Conservation (phyloP, 179 eudicot species). For the Vitellaria paradoxa region DNA sequence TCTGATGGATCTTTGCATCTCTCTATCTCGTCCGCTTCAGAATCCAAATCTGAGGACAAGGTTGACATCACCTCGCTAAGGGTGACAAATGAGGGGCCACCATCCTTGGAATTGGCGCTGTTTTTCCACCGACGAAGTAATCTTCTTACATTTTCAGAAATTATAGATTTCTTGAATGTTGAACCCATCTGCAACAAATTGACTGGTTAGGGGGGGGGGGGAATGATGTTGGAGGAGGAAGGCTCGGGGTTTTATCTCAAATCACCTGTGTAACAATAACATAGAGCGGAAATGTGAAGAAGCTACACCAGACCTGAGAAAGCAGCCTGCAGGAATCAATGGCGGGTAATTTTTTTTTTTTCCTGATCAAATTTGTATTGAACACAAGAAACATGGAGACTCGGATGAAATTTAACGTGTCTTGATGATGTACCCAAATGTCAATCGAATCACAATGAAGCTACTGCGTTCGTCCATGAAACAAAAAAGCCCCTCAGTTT, state of each 20-base stretch:
- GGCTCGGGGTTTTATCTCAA: not conserved
- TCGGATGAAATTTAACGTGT: not conserved
- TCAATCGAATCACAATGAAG: constrained; percentile 48
- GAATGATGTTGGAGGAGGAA: not conserved
- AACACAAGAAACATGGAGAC: too few species aligned
- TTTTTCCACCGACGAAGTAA: constrained; percentile 62
- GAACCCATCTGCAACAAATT: constrained; percentile 61
- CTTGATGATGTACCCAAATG: constrained; percentile 56
- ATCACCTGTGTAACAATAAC: constrained; percentile 65
- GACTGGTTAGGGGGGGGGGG: not conserved
- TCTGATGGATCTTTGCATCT: too few species aligned
- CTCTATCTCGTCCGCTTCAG: constrained; percentile 16
- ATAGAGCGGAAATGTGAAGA: constrained; percentile 73
- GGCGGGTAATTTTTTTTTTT: too few species aligned
- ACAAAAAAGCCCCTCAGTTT: constrained; percentile 51
- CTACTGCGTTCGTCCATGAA: constrained; percentile 37
- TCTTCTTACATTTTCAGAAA: constrained; percentile 48
- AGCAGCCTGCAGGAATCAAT: constrained; percentile 39
- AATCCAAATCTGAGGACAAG: constrained; percentile 18
- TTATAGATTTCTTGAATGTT: constrained; percentile 49
- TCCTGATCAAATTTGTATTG: too few species aligned
- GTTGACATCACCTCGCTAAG: not conserved
- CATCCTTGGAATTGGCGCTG: constrained; percentile 40
- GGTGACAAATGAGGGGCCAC: not conserved
- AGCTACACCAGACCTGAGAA: constrained; percentile 80